Percentiles rank a stretch among this genome's conserved stretches.
phyloP scores from a whole-genome alignment of 2,329 filamentous ascomycete species.

The Sclerotinia minor region DNA sequence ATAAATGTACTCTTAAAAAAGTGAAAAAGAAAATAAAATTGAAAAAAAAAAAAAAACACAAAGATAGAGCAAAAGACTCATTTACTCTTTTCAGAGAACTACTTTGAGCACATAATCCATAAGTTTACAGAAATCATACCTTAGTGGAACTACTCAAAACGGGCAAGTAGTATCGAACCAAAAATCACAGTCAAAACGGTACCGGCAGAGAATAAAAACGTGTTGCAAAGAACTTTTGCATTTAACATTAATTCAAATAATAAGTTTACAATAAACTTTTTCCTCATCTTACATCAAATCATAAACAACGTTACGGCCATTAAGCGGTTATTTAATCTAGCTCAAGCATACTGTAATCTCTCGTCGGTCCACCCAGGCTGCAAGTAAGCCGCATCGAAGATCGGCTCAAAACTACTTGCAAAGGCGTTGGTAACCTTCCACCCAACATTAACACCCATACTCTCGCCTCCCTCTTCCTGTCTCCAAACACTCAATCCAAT shows the following conservation, averaged over 20 bases:
- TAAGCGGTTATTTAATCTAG: neutral
- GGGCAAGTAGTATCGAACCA: no score
- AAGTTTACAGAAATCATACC: no score
- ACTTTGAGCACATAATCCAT: no score
- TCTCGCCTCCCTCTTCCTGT: conserved; percentile 14
- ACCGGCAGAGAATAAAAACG: no score
- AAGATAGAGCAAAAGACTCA: no score
- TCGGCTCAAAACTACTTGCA: conserved; percentile 23
- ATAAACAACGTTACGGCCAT: neutral
- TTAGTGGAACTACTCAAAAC: no score
- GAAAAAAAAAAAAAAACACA: no score
- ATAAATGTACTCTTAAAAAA: no score
- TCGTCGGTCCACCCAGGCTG: conserved; percentile 20
- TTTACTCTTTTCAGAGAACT: no score
- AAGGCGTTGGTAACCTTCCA: conserved; percentile 19
- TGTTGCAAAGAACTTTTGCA: no score
- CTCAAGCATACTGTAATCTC: conserved; percentile 21
- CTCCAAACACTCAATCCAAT: conserved; percentile 24
- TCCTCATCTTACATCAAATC: neutral
- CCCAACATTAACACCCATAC: conserved; percentile 16
- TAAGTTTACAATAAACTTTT: neutral
- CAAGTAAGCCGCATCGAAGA: conserved; percentile 22
- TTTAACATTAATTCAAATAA: neutral
- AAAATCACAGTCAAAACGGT: no score
- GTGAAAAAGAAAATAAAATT: no score